Conservation (phyloP, 2,329 filamentous ascomycete species). For the Fusarium transvaalense region DNA sequence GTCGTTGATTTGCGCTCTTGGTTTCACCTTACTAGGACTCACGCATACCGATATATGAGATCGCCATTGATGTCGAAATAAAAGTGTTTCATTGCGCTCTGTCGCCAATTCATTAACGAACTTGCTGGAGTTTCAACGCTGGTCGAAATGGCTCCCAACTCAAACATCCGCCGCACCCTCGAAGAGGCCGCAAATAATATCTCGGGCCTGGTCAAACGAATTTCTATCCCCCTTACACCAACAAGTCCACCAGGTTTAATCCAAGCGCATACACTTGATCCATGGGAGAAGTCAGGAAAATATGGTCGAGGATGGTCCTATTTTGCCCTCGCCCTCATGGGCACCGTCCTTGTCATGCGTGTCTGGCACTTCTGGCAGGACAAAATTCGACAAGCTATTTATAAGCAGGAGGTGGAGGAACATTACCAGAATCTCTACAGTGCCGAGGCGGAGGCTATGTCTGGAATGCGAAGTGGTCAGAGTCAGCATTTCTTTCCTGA, state of each 20-base stretch:
- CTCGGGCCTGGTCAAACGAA: constrained; percentile 64
- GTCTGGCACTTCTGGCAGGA: constrained; percentile 93
- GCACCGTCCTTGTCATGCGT: constrained; percentile 75
- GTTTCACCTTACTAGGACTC: constrained; percentile 4
- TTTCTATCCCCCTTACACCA: constrained; percentile 70
- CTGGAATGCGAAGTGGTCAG: constrained; percentile 62
- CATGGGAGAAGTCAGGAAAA: constrained; percentile 84
- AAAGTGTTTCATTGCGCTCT: constrained; percentile 41
- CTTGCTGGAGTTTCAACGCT: constrained; percentile 44
- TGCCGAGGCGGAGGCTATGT: constrained; percentile 61
- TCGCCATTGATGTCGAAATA: constrained; percentile 47
- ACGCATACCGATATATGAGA: constrained; percentile 22
- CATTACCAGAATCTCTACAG: constrained; percentile 69
- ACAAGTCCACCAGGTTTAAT: constrained; percentile 72
- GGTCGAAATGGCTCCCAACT: constrained; percentile 58
- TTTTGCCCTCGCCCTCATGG: constrained; percentile 80
- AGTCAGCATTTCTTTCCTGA: constrained; percentile 82
- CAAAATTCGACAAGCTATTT: constrained; percentile 88
- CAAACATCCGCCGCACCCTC: constrained; percentile 51
- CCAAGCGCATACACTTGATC: constrained; percentile 76
- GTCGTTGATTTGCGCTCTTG: constrained; percentile 3
- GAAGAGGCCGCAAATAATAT: constrained; percentile 53
- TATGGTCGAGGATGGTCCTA: constrained; percentile 92
- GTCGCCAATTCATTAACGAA: constrained; percentile 40
- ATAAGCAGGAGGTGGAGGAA: constrained; percentile 83